phyloP scores from a whole-genome alignment of 495 filamentous ascomycete genomes.

The Penicillium samsonianum region DNA sequence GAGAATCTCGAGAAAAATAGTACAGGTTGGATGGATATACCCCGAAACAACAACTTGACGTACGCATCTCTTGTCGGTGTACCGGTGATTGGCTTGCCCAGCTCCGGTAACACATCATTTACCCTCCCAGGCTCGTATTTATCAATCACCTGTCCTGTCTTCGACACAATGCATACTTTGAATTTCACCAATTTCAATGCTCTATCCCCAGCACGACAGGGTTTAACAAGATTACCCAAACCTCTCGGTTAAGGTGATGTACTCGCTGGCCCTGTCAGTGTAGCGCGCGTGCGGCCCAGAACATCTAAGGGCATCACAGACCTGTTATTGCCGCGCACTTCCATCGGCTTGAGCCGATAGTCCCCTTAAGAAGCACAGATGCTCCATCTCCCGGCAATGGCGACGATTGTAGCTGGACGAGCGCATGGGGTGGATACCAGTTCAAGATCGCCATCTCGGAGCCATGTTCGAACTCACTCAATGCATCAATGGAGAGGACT shows the following conservation, averaged over 20 bases:
- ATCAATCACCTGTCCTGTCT: not conserved
- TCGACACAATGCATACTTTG: not conserved
- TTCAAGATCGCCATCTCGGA: not conserved
- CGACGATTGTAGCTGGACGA: not conserved
- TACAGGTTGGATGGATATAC: not conserved
- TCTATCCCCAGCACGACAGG: slow-evolving; percentile 76
- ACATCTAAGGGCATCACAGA: slow-evolving; percentile 73
- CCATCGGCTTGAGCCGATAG: slow-evolving; percentile 69
- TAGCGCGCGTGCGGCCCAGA: slow-evolving; percentile 73
- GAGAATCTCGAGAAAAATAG: not conserved
- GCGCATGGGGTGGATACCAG: not conserved
- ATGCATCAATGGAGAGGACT: not conserved
- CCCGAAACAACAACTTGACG: not conserved
- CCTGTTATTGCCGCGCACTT: slow-evolving; percentile 72
- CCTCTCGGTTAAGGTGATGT: slow-evolving; percentile 67
- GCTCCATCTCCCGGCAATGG: not conserved
- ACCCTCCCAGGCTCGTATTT: slow-evolving; percentile 1
- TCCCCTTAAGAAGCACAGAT: slow-evolving; percentile 61
- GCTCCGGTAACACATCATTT: slow-evolving; percentile 3
- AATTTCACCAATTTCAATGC: slow-evolving; percentile 41
- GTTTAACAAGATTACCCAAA: slow-evolving; percentile 76
- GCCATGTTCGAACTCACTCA: not conserved
- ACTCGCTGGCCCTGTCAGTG: slow-evolving; percentile 57
- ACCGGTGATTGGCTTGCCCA: not conserved
- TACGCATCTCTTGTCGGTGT: slow-evolving; percentile 3